Percentiles rank a stretch among this genome's conserved stretches.
Conservation (phyloP, 208 protist species). For the Tetramitus jugosus region DNA sequence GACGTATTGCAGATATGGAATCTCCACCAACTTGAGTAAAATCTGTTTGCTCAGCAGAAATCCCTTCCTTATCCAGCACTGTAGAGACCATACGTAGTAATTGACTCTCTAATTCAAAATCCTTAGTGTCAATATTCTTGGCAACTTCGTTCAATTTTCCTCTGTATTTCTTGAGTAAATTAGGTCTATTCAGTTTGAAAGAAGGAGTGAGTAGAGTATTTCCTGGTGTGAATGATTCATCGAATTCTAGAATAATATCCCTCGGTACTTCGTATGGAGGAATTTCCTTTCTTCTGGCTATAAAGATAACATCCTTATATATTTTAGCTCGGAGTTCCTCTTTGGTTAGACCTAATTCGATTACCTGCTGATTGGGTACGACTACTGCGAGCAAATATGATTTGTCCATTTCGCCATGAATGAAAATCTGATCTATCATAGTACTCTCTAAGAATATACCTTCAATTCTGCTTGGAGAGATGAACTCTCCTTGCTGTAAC, state of each 20-base stretch:
- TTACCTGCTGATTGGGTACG: neutral
- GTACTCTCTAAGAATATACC: neutral
- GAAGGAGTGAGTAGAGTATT: conserved; percentile 64
- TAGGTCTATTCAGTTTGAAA: conserved; percentile 53
- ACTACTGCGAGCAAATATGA: neutral
- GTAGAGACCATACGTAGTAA: too few relatives aligned
- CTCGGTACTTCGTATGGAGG: neutral
- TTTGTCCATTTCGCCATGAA: neutral
- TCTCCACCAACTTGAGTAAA: too few relatives aligned
- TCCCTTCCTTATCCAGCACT: too few relatives aligned
- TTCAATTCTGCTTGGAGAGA: conserved; percentile 1
- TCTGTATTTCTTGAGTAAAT: conserved; percentile 1
- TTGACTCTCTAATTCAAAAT: too few relatives aligned
- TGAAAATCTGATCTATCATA: neutral
- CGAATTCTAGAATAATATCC: conserved; percentile 11
- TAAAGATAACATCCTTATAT: too few relatives aligned
- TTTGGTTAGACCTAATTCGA: too few relatives aligned
- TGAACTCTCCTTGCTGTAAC: neutral
- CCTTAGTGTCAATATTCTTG: too few relatives aligned
- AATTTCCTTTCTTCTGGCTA: neutral
- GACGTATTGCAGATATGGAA: too few relatives aligned
- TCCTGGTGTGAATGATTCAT: conserved; percentile 67
- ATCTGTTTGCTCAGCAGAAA: too few relatives aligned
- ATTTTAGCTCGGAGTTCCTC: neutral
- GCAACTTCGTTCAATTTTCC: neutral